Base-by-base conservation (phyloP, 495 filamentous ascomycete species). In the Trichoderma erinaceum region DNA sequence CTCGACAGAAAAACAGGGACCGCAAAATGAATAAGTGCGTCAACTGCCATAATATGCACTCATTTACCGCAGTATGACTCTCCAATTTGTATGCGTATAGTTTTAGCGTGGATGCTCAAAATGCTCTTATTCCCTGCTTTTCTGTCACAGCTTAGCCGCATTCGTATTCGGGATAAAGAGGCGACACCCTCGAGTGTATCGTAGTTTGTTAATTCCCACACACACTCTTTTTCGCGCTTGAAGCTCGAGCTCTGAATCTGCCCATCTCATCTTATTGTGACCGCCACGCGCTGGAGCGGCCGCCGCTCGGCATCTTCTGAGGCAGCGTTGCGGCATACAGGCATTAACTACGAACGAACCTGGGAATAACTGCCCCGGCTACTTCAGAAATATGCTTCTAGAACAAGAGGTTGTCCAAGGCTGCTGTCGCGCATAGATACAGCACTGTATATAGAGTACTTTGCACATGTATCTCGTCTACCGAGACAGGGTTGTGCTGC, bases 91-190 rank as follows among this genome's bases (percentile, higher is more conserved):
- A 29, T 29, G 29, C 4, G 29, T 29, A 29, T 29, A 29, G 29
- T 29, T 4, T 29, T 4, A 29, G 29, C 4, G 29, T 29, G 1
- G 1, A 4, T 29, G 29, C 29, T 29, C 29, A 29, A 29, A 29
- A 29, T 29, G 1, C 29, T 29, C 29, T 29, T 29, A 29, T 29
- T 29, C 29, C 29, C 29, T 29, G 29, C 29, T 4, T 4, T 29
- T 29, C 4, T 29, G 29, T 29, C 29, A n/a, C n/a, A n/a, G 29
- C 4, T 4, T 29, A 29, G 63, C 66, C 67, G 66, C 69, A 64
- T 68, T 71, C 69, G 69, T 71, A 71, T 71, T 71, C 69, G 69
- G 29, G 67, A 67, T 64, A 4, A 12, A 10, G 58, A 41, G 65
- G 25, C 27, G 27, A 25, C 50, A 4, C 10, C n/a, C n/a, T n/a